Conservation (phyloP, 1,139 yeast species). For the Debaryomyces sp. region DNA sequence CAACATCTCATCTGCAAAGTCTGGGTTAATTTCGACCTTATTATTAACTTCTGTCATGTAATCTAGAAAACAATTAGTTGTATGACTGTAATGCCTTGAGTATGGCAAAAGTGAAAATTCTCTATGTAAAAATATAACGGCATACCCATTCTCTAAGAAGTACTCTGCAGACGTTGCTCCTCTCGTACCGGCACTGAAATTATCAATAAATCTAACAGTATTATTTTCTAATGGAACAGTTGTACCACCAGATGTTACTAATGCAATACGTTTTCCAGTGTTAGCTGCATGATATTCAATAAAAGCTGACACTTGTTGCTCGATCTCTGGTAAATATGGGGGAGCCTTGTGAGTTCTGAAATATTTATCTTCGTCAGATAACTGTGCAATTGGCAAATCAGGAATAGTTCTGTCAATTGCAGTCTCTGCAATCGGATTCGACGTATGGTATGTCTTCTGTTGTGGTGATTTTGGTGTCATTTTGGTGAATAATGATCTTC, state of each 20-base stretch:
- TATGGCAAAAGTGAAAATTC: slow-evolving; percentile 92
- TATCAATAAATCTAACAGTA: slow-evolving; percentile 94
- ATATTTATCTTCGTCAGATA: slow-evolving; percentile 73
- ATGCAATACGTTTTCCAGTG: slow-evolving; percentile 58
- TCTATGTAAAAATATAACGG: slow-evolving; percentile 88
- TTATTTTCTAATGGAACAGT: slow-evolving; percentile 97
- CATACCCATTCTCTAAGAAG: slow-evolving; percentile 81
- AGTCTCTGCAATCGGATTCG: slow-evolving; percentile 67
- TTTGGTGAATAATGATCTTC: neutral
- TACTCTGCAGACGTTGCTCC: slow-evolving; percentile 97
- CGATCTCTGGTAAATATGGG: slow-evolving; percentile 64
- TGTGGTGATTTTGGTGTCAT: slow-evolving; percentile 15
- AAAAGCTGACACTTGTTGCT: slow-evolving; percentile 59
- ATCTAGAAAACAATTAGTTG: slow-evolving; percentile 84
- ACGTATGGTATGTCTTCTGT: slow-evolving; percentile 49
- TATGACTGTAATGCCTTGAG: slow-evolving; percentile 84
- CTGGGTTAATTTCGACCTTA: slow-evolving; percentile 58
- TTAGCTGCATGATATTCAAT: slow-evolving; percentile 46
- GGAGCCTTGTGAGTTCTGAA: slow-evolving; percentile 77
- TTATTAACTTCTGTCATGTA: slow-evolving; percentile 64
- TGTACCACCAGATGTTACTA: slow-evolving; percentile 97
- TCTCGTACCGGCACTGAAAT: slow-evolving; percentile 96
- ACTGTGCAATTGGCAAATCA: slow-evolving; percentile 77
- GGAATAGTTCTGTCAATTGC: slow-evolving; percentile 82
- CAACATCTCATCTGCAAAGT: slow-evolving; percentile 65